These are phyloP conservation scores for Coemansia sp. DNA, from an alignment of 192 early-diverging fungal species.

Conservation along the genomic window DNA sequence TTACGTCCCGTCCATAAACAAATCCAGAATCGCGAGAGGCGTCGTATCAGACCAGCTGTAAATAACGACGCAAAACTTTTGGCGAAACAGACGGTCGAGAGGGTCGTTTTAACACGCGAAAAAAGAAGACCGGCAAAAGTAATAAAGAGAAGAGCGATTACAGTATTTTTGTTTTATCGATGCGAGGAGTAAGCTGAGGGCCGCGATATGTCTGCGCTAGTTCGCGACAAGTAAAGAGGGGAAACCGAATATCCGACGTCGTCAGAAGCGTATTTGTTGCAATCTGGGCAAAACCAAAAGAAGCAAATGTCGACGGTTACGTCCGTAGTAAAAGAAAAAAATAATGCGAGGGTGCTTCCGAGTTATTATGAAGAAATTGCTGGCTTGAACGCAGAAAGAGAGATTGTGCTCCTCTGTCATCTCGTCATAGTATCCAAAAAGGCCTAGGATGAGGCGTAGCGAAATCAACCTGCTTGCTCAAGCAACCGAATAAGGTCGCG, in stretches of 20 bases:
- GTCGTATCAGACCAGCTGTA: slow-evolving; percentile 1
- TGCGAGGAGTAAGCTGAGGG: neutral
- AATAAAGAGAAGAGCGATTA: neutral
- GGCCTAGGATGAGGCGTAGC: no score
- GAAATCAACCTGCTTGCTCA: neutral
- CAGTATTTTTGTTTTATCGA: neutral
- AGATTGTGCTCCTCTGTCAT: neutral
- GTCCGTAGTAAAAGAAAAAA: neutral
- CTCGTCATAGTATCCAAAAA: neutral
- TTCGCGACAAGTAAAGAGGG: neutral
- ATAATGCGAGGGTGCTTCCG: neutral
- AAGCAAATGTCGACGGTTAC: slow-evolving; percentile 5
- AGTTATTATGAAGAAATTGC: neutral
- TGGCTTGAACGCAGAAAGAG: neutral
- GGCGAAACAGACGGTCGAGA: neutral
- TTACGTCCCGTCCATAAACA: neutral
- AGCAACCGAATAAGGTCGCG: neutral
- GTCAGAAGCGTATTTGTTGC: slow-evolving; percentile 4
- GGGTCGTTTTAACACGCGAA: neutral
- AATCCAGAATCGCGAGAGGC: neutral
- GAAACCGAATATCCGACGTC: slow-evolving; percentile 1
- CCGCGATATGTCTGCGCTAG: slow-evolving; percentile 8
- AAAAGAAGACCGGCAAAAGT: neutral
- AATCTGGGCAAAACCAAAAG: neutral
- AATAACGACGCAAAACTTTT: neutral